phyloP scores from a whole-genome alignment of 1,139 yeast genomes.

The Geotrichum bryndzae region DNA sequence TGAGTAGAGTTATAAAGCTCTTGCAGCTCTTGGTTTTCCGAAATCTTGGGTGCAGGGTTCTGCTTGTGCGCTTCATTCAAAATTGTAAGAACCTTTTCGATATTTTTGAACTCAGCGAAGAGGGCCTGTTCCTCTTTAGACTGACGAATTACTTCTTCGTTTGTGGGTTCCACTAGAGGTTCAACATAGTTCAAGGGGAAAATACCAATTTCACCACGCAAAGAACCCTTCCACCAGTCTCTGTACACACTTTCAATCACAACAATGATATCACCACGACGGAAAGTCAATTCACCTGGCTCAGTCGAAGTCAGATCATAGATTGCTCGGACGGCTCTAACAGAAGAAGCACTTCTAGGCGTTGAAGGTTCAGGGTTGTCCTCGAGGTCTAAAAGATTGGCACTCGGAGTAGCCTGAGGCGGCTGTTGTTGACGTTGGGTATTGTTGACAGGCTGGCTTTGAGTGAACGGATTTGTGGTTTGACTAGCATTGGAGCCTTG shows the following conservation, averaged over 20 bases:
- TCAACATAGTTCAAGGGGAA: conserved; percentile 91
- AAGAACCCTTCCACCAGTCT: conserved; percentile 94
- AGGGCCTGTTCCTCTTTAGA: conserved; percentile 41
- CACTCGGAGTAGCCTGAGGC: not conserved
- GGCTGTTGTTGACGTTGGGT: conserved; percentile 11
- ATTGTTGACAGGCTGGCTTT: conserved; percentile 1
- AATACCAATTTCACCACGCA: conserved; percentile 78
- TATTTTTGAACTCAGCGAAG: conserved; percentile 46
- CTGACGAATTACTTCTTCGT: conserved; percentile 45
- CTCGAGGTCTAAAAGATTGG: not conserved
- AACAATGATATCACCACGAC: conserved; percentile 47
- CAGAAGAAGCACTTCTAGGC: conserved; percentile 37
- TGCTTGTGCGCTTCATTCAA: conserved; percentile 41
- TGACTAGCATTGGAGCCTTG: not conserved
- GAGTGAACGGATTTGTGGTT: conserved; percentile 1
- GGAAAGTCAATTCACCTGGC: conserved; percentile 41
- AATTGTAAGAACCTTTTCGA: conserved; percentile 59
- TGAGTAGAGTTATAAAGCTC: conserved; percentile 61
- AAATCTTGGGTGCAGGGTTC: conserved; percentile 25
- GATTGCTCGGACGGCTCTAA: conserved; percentile 72
- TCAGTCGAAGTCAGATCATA: conserved; percentile 68
- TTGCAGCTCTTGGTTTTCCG: conserved; percentile 45
- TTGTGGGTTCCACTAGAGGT: conserved; percentile 63
- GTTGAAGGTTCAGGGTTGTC: not conserved
- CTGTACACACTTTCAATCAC: conserved; percentile 83